Conservation (phyloP, 768 basidiomycete species). For the Rubroboletus satanas region DNA sequence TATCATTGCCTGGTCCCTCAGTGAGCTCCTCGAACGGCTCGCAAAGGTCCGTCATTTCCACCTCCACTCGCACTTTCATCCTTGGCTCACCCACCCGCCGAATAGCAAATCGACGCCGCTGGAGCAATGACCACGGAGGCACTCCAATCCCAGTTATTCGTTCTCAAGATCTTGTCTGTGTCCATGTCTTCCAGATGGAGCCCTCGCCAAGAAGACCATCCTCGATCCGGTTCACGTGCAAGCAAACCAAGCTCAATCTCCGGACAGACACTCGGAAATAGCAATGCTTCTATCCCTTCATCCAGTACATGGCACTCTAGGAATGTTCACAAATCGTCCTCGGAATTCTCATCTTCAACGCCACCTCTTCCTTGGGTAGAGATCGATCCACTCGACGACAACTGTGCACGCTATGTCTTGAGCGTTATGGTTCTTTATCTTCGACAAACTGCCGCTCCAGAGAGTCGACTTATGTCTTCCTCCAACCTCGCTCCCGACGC, state of each 20-base stretch:
- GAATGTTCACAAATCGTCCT: slow-evolving; percentile 38
- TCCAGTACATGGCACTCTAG: slow-evolving; percentile 21
- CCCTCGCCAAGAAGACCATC: slow-evolving; percentile 37
- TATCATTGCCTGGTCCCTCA: slow-evolving; percentile 74
- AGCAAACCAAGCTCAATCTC: slow-evolving; percentile 36
- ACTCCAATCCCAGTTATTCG: slow-evolving; percentile 81
- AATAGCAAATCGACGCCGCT: slow-evolving; percentile 51
- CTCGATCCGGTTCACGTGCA: slow-evolving; percentile 40
- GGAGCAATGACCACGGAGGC: slow-evolving; percentile 61
- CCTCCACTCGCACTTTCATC: not conserved
- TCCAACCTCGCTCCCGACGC: slow-evolving; percentile 60
- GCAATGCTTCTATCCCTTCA: slow-evolving; percentile 38
- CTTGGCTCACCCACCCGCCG: slow-evolving; percentile 12
- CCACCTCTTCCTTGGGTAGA: slow-evolving; percentile 52
- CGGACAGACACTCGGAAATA: slow-evolving; percentile 23
- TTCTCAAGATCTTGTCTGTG: slow-evolving; percentile 76
- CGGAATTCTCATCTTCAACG: slow-evolving; percentile 34
- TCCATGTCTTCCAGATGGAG: slow-evolving; percentile 78
- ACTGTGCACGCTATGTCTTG: slow-evolving; percentile 75
- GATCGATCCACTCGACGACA: slow-evolving; percentile 72
- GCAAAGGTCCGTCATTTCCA: slow-evolving; percentile 54
- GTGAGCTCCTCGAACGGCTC: slow-evolving; percentile 73
- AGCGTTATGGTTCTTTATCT: slow-evolving; percentile 82
- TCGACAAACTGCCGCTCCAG: slow-evolving; percentile 60
- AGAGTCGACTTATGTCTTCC: slow-evolving; percentile 54